Evolutionary conservation across 345 rosid genomes (phyloP).

Genomic region (Excoecaria cochinchinensis): DNA sequence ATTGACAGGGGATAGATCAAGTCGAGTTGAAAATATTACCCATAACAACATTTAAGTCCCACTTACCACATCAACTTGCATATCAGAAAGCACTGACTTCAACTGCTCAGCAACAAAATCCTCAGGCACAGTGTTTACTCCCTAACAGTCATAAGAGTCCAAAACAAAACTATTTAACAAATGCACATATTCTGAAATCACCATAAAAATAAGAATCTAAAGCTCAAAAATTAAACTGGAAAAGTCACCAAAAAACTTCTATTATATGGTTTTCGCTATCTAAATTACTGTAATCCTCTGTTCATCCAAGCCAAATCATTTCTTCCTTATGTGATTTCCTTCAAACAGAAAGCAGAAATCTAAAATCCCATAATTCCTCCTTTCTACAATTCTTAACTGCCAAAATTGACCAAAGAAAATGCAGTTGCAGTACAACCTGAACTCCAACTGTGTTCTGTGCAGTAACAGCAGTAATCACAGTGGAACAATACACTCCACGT

Average conservation of each 20-base stretch:
- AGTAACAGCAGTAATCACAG: constrained; percentile 84
- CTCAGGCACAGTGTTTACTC: constrained; percentile 47
- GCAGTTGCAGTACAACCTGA: constrained; percentile 41
- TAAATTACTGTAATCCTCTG: neutral
- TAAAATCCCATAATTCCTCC: neutral
- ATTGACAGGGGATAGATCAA: neutral
- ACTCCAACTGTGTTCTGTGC: constrained; percentile 92
- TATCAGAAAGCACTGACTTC: constrained; percentile 88
- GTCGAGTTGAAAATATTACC: neutral
- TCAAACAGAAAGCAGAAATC: neutral
- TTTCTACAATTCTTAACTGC: neutral
- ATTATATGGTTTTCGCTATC: too few relatives aligned
- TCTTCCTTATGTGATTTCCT: neutral
- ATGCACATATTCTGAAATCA: neutral
- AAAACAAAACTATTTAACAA: neutral
- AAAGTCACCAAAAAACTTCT: too few relatives aligned
- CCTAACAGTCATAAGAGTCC: constrained; percentile 28
- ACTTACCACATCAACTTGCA: constrained; percentile 87
- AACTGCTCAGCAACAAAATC: constrained; percentile 70
- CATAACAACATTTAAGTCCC: neutral
- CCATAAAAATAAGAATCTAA: neutral
- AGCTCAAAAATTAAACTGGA: neutral
- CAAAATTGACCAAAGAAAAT: neutral
- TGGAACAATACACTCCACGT: constrained; percentile 85
- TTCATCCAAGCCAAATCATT: neutral